Conservation (phyloP, 176 grass and related monocot species). For the Carex littledalei region DNA sequence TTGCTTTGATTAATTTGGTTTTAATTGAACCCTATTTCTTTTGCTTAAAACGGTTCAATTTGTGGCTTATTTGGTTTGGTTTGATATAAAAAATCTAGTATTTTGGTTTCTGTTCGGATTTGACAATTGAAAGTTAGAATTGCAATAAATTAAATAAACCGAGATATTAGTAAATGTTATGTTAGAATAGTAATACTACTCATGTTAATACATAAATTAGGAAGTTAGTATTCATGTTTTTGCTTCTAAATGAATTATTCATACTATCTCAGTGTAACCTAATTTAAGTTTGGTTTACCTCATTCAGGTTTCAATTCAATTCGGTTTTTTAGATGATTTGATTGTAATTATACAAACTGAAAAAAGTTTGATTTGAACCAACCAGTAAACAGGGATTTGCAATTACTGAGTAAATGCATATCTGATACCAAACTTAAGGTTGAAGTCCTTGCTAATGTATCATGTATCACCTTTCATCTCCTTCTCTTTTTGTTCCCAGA, state of each 20-base stretch:
- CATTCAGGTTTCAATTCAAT: not conserved
- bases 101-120: not conserved
- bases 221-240: not conserved
- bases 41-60: not conserved
- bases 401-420: not conserved
- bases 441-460: constrained; percentile 13
- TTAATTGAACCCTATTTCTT: not conserved
- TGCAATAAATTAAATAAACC: not conserved
- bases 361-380: not conserved
- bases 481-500: constrained; percentile 7
- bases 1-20: not conserved
- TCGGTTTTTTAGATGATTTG: not conserved
- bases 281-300: not conserved
- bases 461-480: not conserved
- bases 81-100: not conserved
- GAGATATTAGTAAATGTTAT: not conserved
- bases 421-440: not conserved
- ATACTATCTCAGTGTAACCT: not conserved
- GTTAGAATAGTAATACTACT: not conserved
- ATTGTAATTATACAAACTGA: not conserved
- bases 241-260: not conserved
- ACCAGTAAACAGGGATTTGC: not conserved
- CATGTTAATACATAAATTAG: not conserved
- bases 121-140: not conserved
- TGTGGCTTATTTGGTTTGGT: not conserved